Evolutionary conservation across 305 asterid genomes (phyloP).

Genomic region (Lippia alba): DNA sequence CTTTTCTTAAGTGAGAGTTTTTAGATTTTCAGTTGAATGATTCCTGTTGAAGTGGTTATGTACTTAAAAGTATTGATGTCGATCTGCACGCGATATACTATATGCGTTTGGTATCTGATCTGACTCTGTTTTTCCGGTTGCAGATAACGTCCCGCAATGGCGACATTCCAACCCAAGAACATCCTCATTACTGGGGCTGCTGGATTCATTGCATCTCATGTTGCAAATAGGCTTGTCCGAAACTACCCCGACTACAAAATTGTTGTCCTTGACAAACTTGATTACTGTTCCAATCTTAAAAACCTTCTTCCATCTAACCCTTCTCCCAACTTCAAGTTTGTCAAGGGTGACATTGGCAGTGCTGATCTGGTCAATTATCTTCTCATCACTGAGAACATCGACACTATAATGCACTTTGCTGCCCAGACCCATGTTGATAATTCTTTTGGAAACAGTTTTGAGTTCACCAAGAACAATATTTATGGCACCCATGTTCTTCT

Average conservation of each 20-base stretch:
- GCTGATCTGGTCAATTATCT: constrained; percentile 86
- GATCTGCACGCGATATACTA: constrained; percentile 1
- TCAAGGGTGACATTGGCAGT: constrained; percentile 79
- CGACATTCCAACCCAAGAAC: constrained; percentile 68
- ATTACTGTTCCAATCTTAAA: constrained; percentile 75
- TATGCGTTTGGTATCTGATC: constrained; percentile 5
- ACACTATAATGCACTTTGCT: constrained; percentile 89
- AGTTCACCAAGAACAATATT: constrained; percentile 85
- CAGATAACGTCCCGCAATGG: constrained; percentile 49
- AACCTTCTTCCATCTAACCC: constrained; percentile 64
- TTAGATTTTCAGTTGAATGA: constrained; percentile 11
- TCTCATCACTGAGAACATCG: constrained; percentile 78
- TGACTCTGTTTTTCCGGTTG: constrained; percentile 14
- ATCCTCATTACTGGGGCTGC: constrained; percentile 90
- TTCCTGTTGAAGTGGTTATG: background rate
- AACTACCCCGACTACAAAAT: constrained; percentile 77
- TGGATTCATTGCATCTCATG: constrained; percentile 88
- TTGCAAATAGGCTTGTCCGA: constrained; percentile 76
- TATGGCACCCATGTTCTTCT: constrained; percentile 82
- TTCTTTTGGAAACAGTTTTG: constrained; percentile 83
- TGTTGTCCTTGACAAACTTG: constrained; percentile 84
- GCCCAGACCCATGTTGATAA: constrained; percentile 89
- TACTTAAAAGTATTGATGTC: background rate
- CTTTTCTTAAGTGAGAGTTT: background rate
- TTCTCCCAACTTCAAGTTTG: constrained; percentile 81